Percentiles rank a stretch among this genome's conserved stretches.
Conservation (phyloP, 1,284 basidiomycete species). For the Pseudozyma hubeiensis region DNA sequence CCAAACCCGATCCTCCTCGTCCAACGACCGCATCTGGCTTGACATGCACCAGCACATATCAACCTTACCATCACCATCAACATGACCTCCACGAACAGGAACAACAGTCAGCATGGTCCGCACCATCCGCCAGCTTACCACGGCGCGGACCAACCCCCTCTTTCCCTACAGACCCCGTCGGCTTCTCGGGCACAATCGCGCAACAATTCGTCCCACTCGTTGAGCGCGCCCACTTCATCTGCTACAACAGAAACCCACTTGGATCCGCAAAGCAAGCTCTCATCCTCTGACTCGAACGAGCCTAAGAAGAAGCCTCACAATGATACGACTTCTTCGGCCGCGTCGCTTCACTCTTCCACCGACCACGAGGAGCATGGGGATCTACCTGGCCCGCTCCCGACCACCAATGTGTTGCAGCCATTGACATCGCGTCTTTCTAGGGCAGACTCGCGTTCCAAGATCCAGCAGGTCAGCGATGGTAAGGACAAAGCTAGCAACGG, state of each 20-base stretch:
- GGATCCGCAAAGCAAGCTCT: slow-evolving; percentile 13
- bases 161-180: slow-evolving; percentile 23
- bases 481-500: slow-evolving; percentile 6
- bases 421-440: slow-evolving; percentile 31
- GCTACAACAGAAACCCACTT: slow-evolving; percentile 25
- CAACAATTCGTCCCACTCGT: slow-evolving; percentile 20
- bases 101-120: slow-evolving; percentile 33
- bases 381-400: slow-evolving; percentile 36
- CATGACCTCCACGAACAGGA: slow-evolving; percentile 26
- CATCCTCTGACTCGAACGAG: slow-evolving; percentile 8
- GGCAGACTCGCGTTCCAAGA: slow-evolving; percentile 23
- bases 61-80: slow-evolving; percentile 3
- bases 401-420: slow-evolving; percentile 30
- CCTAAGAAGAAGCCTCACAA: slow-evolving; percentile 3
- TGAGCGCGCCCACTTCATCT: slow-evolving; percentile 15
- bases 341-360: slow-evolving; percentile 17
- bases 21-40: slow-evolving; percentile 4
- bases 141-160: slow-evolving; percentile 29
- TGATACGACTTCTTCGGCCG: slow-evolving; percentile 7
- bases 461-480: not conserved
- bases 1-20: not conserved
- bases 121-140: slow-evolving; percentile 38
- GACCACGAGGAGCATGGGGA: slow-evolving; percentile 40
- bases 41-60: slow-evolving; percentile 21
- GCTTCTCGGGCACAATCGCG: slow-evolving; percentile 15